Conservation (phyloP, 2,329 filamentous ascomycete species). For the Pyrenophora seminiperda region DNA sequence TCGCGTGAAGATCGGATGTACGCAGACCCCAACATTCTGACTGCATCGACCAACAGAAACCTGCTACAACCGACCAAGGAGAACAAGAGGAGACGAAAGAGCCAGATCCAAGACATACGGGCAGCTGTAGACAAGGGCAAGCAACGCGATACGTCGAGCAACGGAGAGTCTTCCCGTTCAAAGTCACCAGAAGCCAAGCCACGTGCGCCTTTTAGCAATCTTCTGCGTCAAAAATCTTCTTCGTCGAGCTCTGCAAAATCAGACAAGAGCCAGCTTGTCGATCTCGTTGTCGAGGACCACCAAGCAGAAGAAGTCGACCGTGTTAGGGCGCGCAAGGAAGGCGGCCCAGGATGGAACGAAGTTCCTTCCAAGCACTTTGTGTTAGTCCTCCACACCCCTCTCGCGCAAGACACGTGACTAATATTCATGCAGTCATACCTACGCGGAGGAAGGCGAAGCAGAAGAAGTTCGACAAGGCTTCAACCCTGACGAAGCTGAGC, state of each 20-base stretch:
- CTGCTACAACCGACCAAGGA: slow-evolving; percentile 59
- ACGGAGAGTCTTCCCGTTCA: slow-evolving; percentile 42
- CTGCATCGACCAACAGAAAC: slow-evolving; percentile 61
- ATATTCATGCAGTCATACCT: slow-evolving; percentile 50
- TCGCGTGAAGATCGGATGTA: slow-evolving; percentile 69
- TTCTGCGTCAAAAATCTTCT: slow-evolving; percentile 56
- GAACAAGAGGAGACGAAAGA: slow-evolving; percentile 55
- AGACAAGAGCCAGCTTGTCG: slow-evolving; percentile 66
- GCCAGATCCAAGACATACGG: slow-evolving; percentile 53
- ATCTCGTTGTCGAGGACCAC: slow-evolving; percentile 69
- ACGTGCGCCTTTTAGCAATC: slow-evolving; percentile 41
- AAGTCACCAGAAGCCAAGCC: slow-evolving; percentile 45
- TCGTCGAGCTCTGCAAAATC: slow-evolving; percentile 57
- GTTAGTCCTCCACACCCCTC: slow-evolving; percentile 44
- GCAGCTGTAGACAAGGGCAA: slow-evolving; percentile 51
- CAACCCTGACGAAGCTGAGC: slow-evolving; percentile 55
- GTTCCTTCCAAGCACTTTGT: slow-evolving; percentile 61
- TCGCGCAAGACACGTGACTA: slow-evolving; percentile 5
- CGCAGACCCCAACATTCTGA: slow-evolving; percentile 58
- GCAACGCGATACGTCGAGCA: slow-evolving; percentile 45
- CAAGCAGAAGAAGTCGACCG: slow-evolving; percentile 66
- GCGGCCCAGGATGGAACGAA: slow-evolving; percentile 65
- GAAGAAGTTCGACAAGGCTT: slow-evolving; percentile 62
- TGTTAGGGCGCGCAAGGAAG: slow-evolving; percentile 66
- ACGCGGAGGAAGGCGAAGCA: slow-evolving; percentile 52